Base-by-base conservation (phyloP, 768 basidiomycete genomes). In the Russula sp. region DNA sequence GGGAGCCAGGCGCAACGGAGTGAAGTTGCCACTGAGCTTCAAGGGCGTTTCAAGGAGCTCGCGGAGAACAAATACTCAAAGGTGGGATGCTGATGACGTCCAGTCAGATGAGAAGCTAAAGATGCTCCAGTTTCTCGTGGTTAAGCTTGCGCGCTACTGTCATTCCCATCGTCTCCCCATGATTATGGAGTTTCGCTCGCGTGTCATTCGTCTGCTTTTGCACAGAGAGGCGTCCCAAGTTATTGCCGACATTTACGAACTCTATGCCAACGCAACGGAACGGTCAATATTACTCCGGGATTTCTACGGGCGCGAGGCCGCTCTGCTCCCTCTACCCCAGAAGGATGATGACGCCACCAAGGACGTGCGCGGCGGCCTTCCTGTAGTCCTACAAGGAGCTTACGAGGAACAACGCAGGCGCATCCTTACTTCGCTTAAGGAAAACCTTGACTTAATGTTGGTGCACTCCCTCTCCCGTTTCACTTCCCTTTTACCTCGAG, bases 1-100 rank as follows among this genome's bases (percentile, higher is more conserved):
- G 94, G 94, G 4, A 79, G 83, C 20, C 87, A 80, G 70, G 76
- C 72, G 54, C 88, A 95, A 73, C 75, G 93, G 50, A 83, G 91
- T 47, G 87, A 91, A 71, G 82, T 97, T 53, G 94, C 92, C 0
- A 74, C 74, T 10, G 94, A 97, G 75, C 79, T 97, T 53, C 87
- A 90, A 71, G 93, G 93, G 1, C 80, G 80, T 59, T 96, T 86
- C 71, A 83, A 79, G 70, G 85, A 85, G 47, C 79, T 96, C 58
- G 86, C 87, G 44, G 88, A 91, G 74, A 89, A 84, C 70, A 94
- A 89, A 75, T 97, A 97, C 72, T 93, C 92, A 42, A 96, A 94
- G 80, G 92, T 89, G 62, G 77, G 69, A 20, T 37, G 8, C 52
- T 11, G 40, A 54, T 55, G 48, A 3, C 31, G 4, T 49, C 9